A percentile compares a stretch with the other conserved stretches of the same genome.
Conservation (phyloP, 352 stramenopile species). For the Phytophthora constricta region DNA sequence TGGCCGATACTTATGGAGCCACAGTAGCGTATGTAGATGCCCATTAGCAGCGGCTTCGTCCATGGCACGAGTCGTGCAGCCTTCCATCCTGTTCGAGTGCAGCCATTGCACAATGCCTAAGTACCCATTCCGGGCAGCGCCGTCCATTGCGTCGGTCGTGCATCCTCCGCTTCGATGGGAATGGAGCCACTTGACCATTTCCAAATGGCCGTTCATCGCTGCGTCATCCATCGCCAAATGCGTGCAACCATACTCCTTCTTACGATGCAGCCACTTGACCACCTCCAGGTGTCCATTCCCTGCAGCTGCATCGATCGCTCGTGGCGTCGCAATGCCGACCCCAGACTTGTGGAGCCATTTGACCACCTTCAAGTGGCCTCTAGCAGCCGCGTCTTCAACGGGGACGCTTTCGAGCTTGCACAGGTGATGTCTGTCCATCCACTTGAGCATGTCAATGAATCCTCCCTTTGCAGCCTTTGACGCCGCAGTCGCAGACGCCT, state of each 20-base stretch:
- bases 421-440: constrained; percentile 39
- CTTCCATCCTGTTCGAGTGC: constrained; percentile 35
- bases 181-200: constrained; percentile 47
- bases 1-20: constrained; percentile 37
- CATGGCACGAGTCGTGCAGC: constrained; percentile 46
- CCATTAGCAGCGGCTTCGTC: constrained; percentile 43
- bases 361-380: constrained; percentile 34
- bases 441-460: constrained; percentile 37
- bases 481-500: constrained; percentile 35
- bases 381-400: constrained; percentile 26
- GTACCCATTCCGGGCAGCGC: constrained; percentile 36
- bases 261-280: constrained; percentile 40
- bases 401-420: constrained; percentile 32
- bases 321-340: constrained; percentile 31
- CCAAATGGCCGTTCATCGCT: constrained; percentile 43
- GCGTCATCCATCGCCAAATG: constrained; percentile 49
- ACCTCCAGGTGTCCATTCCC: constrained; percentile 33
- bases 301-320: constrained; percentile 34
- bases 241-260: constrained; percentile 29
- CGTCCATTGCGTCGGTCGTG: constrained; percentile 38
- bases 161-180: constrained; percentile 23
- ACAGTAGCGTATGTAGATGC: constrained; percentile 42
- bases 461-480: constrained; percentile 32
- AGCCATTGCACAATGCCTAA: constrained; percentile 37
- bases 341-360: constrained; percentile 41